Evolutionary conservation across 2,329 filamentous ascomycete genomes (phyloP).

Genomic region (Phialemoniopsis sp.): DNA sequence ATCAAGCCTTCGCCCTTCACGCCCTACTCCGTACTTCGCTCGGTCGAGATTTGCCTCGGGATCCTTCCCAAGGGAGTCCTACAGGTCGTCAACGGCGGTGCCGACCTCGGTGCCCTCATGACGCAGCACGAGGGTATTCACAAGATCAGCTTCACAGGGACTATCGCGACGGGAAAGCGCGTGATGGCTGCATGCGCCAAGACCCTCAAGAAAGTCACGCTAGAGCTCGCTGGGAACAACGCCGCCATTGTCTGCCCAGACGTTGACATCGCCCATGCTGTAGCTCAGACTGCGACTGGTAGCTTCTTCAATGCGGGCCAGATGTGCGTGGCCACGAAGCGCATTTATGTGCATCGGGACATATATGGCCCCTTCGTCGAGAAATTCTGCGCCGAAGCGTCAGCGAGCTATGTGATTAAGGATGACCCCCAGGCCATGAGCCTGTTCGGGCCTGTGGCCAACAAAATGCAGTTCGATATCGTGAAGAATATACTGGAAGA

Average conservation of each 20-base stretch:
- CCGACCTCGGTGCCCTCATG: conserved; percentile 47
- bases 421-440: conserved; percentile 20
- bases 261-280: conserved; percentile 35
- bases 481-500: conserved; percentile 53
- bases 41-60: conserved; percentile 42
- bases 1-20: conserved; percentile 57
- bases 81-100: conserved; percentile 50
- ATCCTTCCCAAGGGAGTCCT: conserved; percentile 52
- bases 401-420: conserved; percentile 33
- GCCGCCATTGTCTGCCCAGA: conserved; percentile 40
- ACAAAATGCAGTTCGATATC: conserved; percentile 60
- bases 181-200: conserved; percentile 16
- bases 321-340: conserved; percentile 47
- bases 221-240: conserved; percentile 37
- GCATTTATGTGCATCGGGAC: conserved; percentile 49
- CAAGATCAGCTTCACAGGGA: conserved; percentile 57
- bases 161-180: conserved; percentile 39
- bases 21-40: conserved; percentile 46
- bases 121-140: conserved; percentile 49
- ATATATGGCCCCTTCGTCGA: conserved; percentile 43
- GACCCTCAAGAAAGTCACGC: conserved; percentile 37
- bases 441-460: conserved; percentile 58
- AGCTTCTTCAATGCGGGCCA: conserved; percentile 57
- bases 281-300: conserved; percentile 37
- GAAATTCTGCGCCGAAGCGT: conserved; percentile 36